Evolutionary conservation across 2,329 filamentous ascomycete genomes (phyloP), one percentile per base, ranked within the genome.

Genomic region (Zalaria obscura): DNA sequence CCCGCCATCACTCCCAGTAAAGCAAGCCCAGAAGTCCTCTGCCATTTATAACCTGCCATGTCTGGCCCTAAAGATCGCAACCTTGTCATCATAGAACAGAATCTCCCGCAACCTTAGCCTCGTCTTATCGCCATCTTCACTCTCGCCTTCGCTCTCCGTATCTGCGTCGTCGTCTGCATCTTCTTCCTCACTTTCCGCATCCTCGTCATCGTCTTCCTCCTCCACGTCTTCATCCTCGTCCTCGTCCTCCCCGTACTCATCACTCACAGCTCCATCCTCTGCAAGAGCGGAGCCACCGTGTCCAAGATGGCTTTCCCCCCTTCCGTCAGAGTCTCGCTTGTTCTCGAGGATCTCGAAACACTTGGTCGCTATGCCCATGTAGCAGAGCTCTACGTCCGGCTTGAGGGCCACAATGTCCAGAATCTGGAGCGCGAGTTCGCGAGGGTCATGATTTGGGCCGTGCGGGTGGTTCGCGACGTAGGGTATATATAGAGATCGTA

Each of bases 321-420:
- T 25, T 6, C 18, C 11, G 32, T 61, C 56, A 41, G 56, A 58
- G 40, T 72, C 68, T 2, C 63, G 63, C 38, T 69, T 65, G 39
- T 69, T 70, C 57, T 91, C 84, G 5, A 87, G 61, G 28, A 91
- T 81, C 57, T 91, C 84, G 53, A 83, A 91, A 59, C 85, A 91
- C 58, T 87, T 88, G 34, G 66, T 67, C n/a, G 71, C 70, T 41
- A 91, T 74, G 11, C 80, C 85, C 50, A 89, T 72, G 54, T 88
- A 89, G 58, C 78, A 84, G 9, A 91, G 68, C 52, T 80, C 77
- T 26, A 88, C 73, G 50, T 88, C 82, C 0, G 82, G 80, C 4
- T 82, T 73, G 10, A 91, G 66, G 8, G 80, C 78, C 41, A 89
- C 77, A 36, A 88, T 83, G 55, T 89, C 82, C 28, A 87, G 71